phyloP scores from a whole-genome alignment of 75 land plant genomes.

The Isoetes taiwanensis region DNA sequence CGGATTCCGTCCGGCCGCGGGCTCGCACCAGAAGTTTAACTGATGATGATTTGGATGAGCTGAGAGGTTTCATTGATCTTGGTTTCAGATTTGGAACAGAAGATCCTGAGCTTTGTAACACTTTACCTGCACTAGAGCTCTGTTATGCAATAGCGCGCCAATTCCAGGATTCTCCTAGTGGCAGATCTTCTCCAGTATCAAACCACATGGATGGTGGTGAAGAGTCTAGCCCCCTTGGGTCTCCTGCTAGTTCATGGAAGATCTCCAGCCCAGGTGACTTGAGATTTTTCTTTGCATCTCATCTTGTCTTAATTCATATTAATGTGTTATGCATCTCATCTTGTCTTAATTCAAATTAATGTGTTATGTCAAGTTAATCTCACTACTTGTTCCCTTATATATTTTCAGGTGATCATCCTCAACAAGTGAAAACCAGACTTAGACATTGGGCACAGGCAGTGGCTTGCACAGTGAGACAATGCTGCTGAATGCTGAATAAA shows the following conservation, averaged over 20 bases:
- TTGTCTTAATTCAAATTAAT: background rate
- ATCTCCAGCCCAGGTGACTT: slow-evolving; percentile 59
- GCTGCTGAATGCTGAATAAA: too few relatives aligned
- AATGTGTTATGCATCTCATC: background rate
- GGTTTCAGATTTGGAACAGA: slow-evolving; percentile 52
- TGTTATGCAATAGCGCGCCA: slow-evolving; percentile 52
- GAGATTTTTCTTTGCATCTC: background rate
- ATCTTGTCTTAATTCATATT: background rate
- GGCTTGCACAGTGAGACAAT: slow-evolving; percentile 48
- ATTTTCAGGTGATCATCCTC: slow-evolving; percentile 51
- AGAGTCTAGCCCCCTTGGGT: too few relatives aligned
- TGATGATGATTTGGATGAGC: slow-evolving; percentile 54
- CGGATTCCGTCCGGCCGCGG: background rate
- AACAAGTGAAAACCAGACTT: slow-evolving; percentile 56
- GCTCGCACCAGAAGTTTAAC: slow-evolving; percentile 29
- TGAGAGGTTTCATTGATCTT: slow-evolving; percentile 51
- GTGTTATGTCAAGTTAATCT: too few relatives aligned
- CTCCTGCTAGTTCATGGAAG: slow-evolving; percentile 50
- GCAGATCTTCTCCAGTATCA: too few relatives aligned
- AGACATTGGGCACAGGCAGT: slow-evolving; percentile 66
- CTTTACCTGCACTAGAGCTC: slow-evolving; percentile 57
- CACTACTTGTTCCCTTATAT: slow-evolving; percentile 9
- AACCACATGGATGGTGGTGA: too few relatives aligned
- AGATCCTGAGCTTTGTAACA: slow-evolving; percentile 32
- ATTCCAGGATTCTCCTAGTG: background rate